Base-by-base conservation (phyloP, 495 filamentous ascomycete species). In the Apiosordaria backusii region DNA sequence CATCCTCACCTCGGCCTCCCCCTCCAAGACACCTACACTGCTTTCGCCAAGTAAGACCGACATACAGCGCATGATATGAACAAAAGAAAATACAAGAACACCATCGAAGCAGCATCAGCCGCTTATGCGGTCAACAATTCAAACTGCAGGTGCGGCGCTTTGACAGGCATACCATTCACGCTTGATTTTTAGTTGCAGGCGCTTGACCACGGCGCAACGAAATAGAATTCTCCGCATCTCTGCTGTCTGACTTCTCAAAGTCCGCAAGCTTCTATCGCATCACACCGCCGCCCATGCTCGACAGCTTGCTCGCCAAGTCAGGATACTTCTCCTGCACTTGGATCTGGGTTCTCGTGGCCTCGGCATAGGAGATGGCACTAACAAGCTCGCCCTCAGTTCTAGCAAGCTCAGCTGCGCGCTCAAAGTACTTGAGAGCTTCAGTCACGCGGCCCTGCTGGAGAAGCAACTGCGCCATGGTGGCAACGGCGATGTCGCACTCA, bases 251-350 rank as follows among this genome's bases (percentile, higher is more conserved):
- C 53, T 57, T 57, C 19, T n/a, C 53, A 7, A 21, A 0, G 13
- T 6, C 57, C 29, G 21, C 60, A 63, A n/a, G 21, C 25, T 45
- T 66, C 67, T 74, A 75, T 53, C 62, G 65, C 68, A 72, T 66
- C 70, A 75, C 73, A n/a, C 73, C 72, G 29, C 65, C 70, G 35
- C 73, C 74, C 88, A 96, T 92, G 55, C 88, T 85, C 65, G 91
- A 88, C 63, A 99, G 85, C 71, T 91, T 89, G 62, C 82, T 88
- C 15, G 92, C 92, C 27, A 99, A 86, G 77, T 96, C 88, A n/a
- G 95, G 95, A 74, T 99, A 98, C 79, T 97, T 96, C 81, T 97
- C 91, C 80, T 97, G 93, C 18, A 99, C 95, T 81, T 97, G 91
- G 50, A 99, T 84, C 80, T 99, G 95, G 63, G 96, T 98, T 67